These are phyloP conservation scores for Coemansia sp. DNA, from an alignment of 192 early-diverging fungal species.

Conservation along the genomic window DNA sequence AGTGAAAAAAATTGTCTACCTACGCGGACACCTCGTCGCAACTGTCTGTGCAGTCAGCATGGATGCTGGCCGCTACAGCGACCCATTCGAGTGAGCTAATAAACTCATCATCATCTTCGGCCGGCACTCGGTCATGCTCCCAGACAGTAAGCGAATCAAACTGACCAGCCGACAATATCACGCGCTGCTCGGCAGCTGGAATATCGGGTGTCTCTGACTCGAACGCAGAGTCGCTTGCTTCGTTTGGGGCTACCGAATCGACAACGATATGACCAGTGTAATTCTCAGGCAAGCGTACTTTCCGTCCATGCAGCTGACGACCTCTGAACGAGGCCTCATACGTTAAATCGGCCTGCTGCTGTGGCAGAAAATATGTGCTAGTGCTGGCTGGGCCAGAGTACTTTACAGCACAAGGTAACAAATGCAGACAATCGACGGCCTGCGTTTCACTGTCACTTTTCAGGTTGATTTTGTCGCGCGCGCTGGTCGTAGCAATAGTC, in stretches of 20 bases:
- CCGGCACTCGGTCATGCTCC: conserved; percentile 52
- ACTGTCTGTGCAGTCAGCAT: conserved; percentile 34
- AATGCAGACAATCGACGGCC: conserved; percentile 14
- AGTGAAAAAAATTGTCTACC: background rate
- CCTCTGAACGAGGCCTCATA: conserved; percentile 45
- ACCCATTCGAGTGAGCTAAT: conserved; percentile 44
- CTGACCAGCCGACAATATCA: conserved; percentile 20
- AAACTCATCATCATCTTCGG: conserved; percentile 43
- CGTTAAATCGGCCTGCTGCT: conserved; percentile 17
- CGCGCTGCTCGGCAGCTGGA: conserved; percentile 25
- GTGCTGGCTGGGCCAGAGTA: conserved; percentile 43
- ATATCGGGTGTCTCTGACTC: conserved; percentile 12
- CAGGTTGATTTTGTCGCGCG: conserved; percentile 25
- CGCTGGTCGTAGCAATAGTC: background rate
- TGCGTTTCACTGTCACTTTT: background rate
- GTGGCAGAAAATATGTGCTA: conserved; percentile 35
- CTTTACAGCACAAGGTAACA: conserved; percentile 40
- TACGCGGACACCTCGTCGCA: background rate
- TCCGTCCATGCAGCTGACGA: conserved; percentile 42
- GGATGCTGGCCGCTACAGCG: conserved; percentile 39
- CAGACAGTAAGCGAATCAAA: conserved; percentile 38
- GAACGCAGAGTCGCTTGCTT: conserved; percentile 32
- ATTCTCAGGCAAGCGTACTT: conserved; percentile 14
- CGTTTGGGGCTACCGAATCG: background rate
- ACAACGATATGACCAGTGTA: conserved; percentile 44